Evolutionary conservation across 768 basidiomycete genomes (phyloP).

Genomic region (Coprinopsis strossmayeri): DNA sequence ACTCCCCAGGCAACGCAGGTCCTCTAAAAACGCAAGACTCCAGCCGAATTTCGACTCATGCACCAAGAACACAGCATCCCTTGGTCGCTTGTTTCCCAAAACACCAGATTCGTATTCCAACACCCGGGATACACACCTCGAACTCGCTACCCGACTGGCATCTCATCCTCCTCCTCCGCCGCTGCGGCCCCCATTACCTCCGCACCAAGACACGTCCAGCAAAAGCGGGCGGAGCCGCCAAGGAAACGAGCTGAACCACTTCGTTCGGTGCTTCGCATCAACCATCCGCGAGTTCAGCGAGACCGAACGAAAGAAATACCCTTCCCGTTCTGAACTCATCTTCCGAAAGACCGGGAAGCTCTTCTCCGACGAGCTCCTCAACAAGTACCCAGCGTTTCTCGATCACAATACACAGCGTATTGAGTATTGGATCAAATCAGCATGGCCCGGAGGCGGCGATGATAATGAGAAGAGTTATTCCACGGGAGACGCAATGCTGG

Average conservation of each 20-base stretch:
- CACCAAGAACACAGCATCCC: conserved; percentile 36
- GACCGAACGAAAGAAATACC: conserved; percentile 31
- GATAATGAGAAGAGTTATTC: conserved; percentile 11
- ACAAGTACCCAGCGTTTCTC: conserved; percentile 24
- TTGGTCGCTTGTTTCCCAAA: conserved; percentile 27
- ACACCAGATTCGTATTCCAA: conserved; percentile 26
- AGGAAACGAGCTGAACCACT: conserved; percentile 24
- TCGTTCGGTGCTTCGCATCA: conserved; percentile 20
- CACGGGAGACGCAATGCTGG: conserved; percentile 21
- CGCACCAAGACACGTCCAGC: too few species aligned
- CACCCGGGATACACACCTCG: conserved; percentile 23
- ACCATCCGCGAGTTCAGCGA: conserved; percentile 27
- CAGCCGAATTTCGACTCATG: conserved; percentile 17
- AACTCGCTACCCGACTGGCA: conserved; percentile 15
- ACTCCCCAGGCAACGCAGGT: too few species aligned
- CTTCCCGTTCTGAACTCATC: not conserved
- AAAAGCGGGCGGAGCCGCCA: too few species aligned
- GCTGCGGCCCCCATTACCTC: too few species aligned
- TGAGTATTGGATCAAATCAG: conserved; percentile 25
- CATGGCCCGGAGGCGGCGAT: not conserved
- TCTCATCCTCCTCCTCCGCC: too few species aligned
- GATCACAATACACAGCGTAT: conserved; percentile 23
- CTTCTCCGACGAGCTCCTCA: conserved; percentile 23
- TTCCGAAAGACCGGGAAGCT: conserved; percentile 5
- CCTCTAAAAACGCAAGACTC: not conserved